Evolutionary conservation across 2,329 filamentous ascomycete genomes (phyloP).

Genomic region (Aspergillus sp.): DNA sequence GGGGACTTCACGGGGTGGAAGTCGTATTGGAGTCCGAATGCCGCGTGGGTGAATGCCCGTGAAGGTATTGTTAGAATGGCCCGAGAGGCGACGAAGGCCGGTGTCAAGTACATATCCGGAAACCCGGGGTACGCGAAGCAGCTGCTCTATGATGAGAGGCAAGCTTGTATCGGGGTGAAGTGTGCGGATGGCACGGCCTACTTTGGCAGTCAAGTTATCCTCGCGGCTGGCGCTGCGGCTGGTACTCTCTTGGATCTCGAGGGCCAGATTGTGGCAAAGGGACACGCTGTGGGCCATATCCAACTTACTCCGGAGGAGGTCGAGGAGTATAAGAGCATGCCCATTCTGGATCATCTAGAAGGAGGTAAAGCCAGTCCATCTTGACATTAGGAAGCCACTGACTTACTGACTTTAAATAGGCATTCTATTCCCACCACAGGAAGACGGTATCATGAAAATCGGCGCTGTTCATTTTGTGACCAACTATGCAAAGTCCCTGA

Average conservation of each 20-base stretch:
- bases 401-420: neutral
- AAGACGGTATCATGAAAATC: constrained; percentile 7
- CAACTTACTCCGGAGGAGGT: constrained; percentile 27
- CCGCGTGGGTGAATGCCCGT: constrained; percentile 3
- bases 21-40: neutral
- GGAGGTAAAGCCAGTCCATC: constrained; percentile 10
- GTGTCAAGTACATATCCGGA: constrained; percentile 1
- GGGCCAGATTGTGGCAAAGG: constrained; percentile 5
- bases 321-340: constrained; percentile 33
- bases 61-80: constrained; percentile 4
- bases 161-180: neutral
- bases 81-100: neutral
- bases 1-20: constrained; percentile 1
- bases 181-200: neutral
- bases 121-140: neutral
- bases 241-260: neutral
- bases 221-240: constrained; percentile 1
- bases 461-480: constrained; percentile 7
- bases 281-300: constrained; percentile 24
- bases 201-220: neutral
- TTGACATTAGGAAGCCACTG: neutral
- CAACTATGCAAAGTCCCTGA: neutral
- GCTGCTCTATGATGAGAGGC: neutral
- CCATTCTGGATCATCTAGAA: constrained; percentile 33
- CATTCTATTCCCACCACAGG: constrained; percentile 33